A percentile compares a stretch with the other conserved stretches of the same genome.
Evolutionary conservation across 208 protist species (phyloP).

Genomic region (Phytomonas sp.): DNA sequence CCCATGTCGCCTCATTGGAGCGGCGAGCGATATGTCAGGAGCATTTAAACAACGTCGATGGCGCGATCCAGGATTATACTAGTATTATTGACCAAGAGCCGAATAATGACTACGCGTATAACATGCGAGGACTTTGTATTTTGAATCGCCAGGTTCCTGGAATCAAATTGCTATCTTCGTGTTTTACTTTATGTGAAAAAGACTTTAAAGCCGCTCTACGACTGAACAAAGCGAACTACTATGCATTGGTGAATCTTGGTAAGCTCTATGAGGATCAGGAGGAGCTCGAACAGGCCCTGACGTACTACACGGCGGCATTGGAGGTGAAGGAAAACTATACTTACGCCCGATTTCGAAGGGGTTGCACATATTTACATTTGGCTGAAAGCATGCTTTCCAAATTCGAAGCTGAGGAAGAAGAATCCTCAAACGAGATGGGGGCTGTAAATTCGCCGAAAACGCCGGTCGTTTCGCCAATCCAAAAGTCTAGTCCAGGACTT

Average conservation of each 20-base stretch:
- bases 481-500: neutral
- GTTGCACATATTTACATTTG: slow-evolving; percentile 46
- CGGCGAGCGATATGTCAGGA: slow-evolving; percentile 67
- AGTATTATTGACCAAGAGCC: slow-evolving; percentile 79
- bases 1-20: slow-evolving; percentile 52
- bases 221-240: slow-evolving; percentile 90
- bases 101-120: slow-evolving; percentile 88
- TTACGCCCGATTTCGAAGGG: slow-evolving; percentile 69
- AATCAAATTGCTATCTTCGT: slow-evolving; percentile 46
- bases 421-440: neutral
- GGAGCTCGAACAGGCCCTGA: slow-evolving; percentile 51
- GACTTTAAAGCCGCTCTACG: slow-evolving; percentile 80
- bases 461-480: neutral
- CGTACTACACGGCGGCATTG: slow-evolving; percentile 66
- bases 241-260: slow-evolving; percentile 87
- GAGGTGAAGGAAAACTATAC: slow-evolving; percentile 67
- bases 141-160: slow-evolving; percentile 63
- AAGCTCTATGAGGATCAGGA: slow-evolving; percentile 82
- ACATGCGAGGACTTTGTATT: slow-evolving; percentile 84
- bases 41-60: slow-evolving; percentile 34
- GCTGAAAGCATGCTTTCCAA: slow-evolving; percentile 27
- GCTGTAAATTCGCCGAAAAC: neutral
- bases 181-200: slow-evolving; percentile 66
- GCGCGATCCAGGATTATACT: slow-evolving; percentile 86
- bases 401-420: slow-evolving; percentile 4